Base-by-base conservation (phyloP, 192 early-diverging fungal genomes). In the Pilobolus umbonatus region DNA sequence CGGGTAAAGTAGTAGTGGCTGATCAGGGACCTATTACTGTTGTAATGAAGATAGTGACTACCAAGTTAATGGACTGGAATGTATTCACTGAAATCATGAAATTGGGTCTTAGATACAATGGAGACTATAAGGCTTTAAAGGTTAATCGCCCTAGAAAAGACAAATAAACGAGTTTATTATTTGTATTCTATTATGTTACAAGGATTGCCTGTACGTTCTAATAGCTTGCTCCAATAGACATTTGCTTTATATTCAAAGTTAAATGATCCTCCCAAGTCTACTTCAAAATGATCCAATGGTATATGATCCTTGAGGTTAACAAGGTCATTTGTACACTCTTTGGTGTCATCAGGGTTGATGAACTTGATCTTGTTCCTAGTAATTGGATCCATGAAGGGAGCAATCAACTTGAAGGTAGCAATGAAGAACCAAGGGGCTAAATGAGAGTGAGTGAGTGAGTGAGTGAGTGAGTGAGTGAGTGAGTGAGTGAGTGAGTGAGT, bases 331-430 rank as follows among this genome's bases (percentile, higher is more conserved):
- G 54, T 58, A n/a, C n/a, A n/a, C 4, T 67, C 55, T 22, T 21
- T 15, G 4, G 50, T 40, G 5, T 47, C 40, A 11, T 36, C 21
- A n/a, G 60, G 51, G 55, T 88, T 75, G 11, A 69, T 55, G 30
- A 69, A 69, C 28, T 55, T 51, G 15, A 69, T 59, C 57, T 69
- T 98, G 9, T 73, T 68, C 42, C 82, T 83, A 30, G 95, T 98
- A 34, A 95, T 85, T 5, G 92, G 93, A 68, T 98, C 93, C 53
- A 98, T 83, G 59, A 95, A 95, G 12, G 92, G 91, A 36, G 86
- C 82, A 24, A 98, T 79, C 19, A 92, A 39, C 66, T 81, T 89
- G 68, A 88, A 93, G 58, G 92, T 88, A 8, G 78, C 82, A 66
- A 80, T 84, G 64, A 97, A 88, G 62, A 92, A 87, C 87, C 87